A percentile compares a stretch with the other conserved stretches of the same genome.
phyloP scores from a whole-genome alignment of 805 yeast species.

The Candida xyloterini region DNA sequence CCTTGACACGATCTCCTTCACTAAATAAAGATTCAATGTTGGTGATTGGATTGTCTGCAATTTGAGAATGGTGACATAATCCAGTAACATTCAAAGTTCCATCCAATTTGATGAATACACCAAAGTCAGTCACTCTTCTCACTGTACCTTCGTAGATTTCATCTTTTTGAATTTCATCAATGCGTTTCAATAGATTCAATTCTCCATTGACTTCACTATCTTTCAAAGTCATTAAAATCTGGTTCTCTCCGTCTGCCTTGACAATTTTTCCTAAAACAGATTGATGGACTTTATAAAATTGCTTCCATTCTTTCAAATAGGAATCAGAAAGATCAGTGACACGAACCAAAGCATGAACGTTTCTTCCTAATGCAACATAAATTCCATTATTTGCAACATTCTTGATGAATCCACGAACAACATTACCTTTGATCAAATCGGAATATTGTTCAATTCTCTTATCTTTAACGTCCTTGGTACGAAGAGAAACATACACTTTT shows the following conservation, averaged over 20 bases:
- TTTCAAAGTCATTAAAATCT: constrained; percentile 74
- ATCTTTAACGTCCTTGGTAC: constrained; percentile 52
- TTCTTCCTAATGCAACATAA: constrained; percentile 71
- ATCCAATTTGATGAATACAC: constrained; percentile 83
- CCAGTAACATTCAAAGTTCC: constrained; percentile 77
- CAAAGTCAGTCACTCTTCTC: constrained; percentile 76
- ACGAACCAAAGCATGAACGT: constrained; percentile 74
- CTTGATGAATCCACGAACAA: constrained; percentile 79
- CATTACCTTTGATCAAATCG: constrained; percentile 65
- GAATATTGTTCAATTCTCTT: constrained; percentile 43
- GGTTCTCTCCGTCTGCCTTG: constrained; percentile 56
- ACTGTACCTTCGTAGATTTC: constrained; percentile 76
- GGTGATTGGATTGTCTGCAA: constrained; percentile 63
- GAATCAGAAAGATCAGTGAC: constrained; percentile 79
- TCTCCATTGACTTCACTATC: constrained; percentile 78
- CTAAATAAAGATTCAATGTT: constrained; percentile 68
- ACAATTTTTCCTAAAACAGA: constrained; percentile 71
- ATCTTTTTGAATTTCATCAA: constrained; percentile 67
- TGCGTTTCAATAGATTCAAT: constrained; percentile 51
- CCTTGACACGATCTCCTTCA: constrained; percentile 89
- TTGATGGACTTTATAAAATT: constrained; percentile 66
- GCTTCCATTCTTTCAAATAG: constrained; percentile 85
- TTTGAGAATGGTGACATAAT: constrained; percentile 80
- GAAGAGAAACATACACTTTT: constrained; percentile 61
- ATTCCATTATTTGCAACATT: constrained; percentile 73